Base-by-base conservation (phyloP, 164 flowering plant species). In the Aristolochia californica region DNA sequence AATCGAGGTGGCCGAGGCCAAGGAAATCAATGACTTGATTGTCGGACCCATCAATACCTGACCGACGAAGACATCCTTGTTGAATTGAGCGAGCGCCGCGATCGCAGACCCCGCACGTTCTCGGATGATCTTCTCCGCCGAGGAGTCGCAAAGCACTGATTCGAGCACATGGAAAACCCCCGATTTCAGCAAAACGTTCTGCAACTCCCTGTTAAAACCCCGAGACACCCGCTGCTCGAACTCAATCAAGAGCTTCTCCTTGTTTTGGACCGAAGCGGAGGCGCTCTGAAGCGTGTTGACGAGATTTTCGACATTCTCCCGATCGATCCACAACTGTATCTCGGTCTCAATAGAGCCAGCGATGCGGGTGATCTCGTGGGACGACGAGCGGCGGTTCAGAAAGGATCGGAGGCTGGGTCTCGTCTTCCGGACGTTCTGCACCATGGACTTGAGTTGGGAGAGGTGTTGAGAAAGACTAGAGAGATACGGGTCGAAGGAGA, bases 21-120 rank as follows among this genome's bases (percentile, higher is more conserved):
- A 76, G 13, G 67, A 59, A 7, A 87, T 58, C 14, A 93, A 62
- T 0, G 84, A 75, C n/a, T 68, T 65, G 18, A 78, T 51, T 2
- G 78, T 71, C 14, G 64, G 74, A 26, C 88, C 88, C 80, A 84
- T 80, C 53, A 75, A 45, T 1, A 89, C 85, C 56, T 82, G 72
- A 15, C 91, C 95, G 8, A 93, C 97, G 66, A 93, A 93, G 4
- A 93, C 97, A 63, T 87, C 89, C 67, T 84, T 87, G 78, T 93
- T 93, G 82, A 85, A 93, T 18, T 66, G 60, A 17, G 87, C 83
- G 58, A 93, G 45, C 1, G 77, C 80, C 4, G 75, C 77, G 5
- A 87, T 59, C 7, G 71, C 78, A n/a, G 63, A 65, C 7, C 82
- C 96, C 2, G 77, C 57, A 21, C 56, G 63, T 45, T 87, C 97